A percentile compares a stretch with the other conserved stretches of the same genome.
These are phyloP conservation scores for Salvia miltiorrhiza DNA, from an alignment of 257 asterid genomes.

Conservation along the genomic window DNA sequence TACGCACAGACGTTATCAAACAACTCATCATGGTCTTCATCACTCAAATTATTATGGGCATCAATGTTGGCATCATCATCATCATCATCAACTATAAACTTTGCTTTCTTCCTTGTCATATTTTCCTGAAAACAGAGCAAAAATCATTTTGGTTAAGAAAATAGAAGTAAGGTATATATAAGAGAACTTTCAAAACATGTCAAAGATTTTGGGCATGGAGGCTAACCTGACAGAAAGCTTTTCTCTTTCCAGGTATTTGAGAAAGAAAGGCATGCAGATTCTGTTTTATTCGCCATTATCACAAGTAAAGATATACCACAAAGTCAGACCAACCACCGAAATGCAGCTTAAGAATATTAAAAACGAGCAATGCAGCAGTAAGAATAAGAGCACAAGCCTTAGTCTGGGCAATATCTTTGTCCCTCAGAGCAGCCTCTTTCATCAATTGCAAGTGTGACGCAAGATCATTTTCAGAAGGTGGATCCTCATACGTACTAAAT, in stretches of 20 bases:
- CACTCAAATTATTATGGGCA: conserved; percentile 27
- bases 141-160: conserved; percentile 1
- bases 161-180: background rate
- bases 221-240: conserved; percentile 38
- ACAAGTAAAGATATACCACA: background rate
- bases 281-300: conserved; percentile 35
- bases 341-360: conserved; percentile 1
- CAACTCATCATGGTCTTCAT: conserved; percentile 30
- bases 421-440: conserved; percentile 46
- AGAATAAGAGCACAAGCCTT: conserved; percentile 39
- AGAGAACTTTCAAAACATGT: conserved; percentile 10
- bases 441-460: conserved; percentile 48
- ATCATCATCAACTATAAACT: conserved; percentile 33
- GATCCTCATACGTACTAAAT: conserved; percentile 54
- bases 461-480: conserved; percentile 60
- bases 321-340: background rate
- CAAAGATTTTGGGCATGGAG: background rate
- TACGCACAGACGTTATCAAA: conserved; percentile 56
- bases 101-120: conserved; percentile 26
- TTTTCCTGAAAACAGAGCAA: conserved; percentile 34
- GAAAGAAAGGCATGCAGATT: conserved; percentile 36
- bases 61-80: conserved; percentile 21
- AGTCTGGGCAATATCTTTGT: conserved; percentile 46
- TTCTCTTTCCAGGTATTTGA: conserved; percentile 37
- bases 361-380: background rate